Conservation (phyloP, 345 rosid species). For the Corchorus capsularis region DNA sequence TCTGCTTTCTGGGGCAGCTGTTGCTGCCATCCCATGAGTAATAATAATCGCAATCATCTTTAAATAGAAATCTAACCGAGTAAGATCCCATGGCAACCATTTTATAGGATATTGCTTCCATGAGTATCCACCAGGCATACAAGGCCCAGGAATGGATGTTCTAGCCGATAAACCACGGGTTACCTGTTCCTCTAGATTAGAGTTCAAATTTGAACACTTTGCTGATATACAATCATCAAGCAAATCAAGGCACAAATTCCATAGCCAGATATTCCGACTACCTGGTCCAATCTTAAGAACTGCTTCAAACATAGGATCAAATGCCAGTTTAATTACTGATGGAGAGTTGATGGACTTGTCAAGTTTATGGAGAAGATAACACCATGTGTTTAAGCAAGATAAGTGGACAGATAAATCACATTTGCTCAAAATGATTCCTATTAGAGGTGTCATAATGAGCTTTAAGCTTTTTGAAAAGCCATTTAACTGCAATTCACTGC, state of each 20-base stretch:
- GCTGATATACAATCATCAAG: slow-evolving; percentile 40
- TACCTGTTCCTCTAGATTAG: slow-evolving; percentile 24
- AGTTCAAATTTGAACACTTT: slow-evolving; percentile 32
- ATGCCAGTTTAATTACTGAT: slow-evolving; percentile 35
- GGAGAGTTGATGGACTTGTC: slow-evolving; percentile 38
- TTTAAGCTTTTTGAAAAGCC: slow-evolving; percentile 44
- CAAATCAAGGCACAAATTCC: slow-evolving; percentile 50
- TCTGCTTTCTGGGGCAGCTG: slow-evolving; percentile 29
- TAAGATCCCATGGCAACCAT: slow-evolving; percentile 52
- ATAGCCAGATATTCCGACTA: slow-evolving; percentile 34
- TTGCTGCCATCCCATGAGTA: slow-evolving; percentile 25
- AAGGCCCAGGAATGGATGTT: slow-evolving; percentile 27
- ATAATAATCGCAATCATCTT: slow-evolving; percentile 31
- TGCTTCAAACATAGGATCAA: slow-evolving; percentile 50
- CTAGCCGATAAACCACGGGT: slow-evolving; percentile 20
- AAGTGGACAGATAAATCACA: slow-evolving; percentile 43
- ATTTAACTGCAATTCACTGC: slow-evolving; percentile 29
- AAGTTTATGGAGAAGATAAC: slow-evolving; percentile 56
- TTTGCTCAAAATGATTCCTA: slow-evolving; percentile 47
- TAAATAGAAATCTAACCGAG: slow-evolving; percentile 41
- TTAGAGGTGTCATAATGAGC: slow-evolving; percentile 57
- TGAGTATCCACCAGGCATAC: slow-evolving; percentile 25
- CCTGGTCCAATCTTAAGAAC: slow-evolving; percentile 40
- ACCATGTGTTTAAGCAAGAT: slow-evolving; percentile 57
- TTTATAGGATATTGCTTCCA: slow-evolving; percentile 43